Conservation (phyloP, 2,329 filamentous ascomycete species). For the Hysterium pulicare region DNA sequence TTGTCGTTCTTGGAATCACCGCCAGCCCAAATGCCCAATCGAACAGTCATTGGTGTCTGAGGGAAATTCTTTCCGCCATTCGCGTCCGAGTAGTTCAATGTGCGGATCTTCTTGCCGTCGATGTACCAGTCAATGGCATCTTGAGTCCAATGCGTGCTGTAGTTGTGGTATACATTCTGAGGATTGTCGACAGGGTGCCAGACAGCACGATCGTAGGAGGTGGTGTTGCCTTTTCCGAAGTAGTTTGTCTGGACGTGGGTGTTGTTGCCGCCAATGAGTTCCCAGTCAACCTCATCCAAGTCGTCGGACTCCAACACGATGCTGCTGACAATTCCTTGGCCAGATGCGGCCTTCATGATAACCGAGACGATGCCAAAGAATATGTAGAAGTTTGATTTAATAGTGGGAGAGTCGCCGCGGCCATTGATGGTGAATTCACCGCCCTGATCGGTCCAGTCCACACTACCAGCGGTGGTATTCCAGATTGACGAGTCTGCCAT, state of each 20-base stretch:
- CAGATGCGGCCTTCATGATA: slow-evolving; percentile 46
- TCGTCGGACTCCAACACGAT: slow-evolving; percentile 51
- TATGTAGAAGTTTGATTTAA: slow-evolving; percentile 60
- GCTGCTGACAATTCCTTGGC: slow-evolving; percentile 49
- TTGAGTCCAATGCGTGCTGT: slow-evolving; percentile 62
- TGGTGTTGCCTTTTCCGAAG: slow-evolving; percentile 54
- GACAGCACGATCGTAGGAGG: slow-evolving; percentile 48
- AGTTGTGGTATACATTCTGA: slow-evolving; percentile 39
- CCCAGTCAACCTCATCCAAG: slow-evolving; percentile 55
- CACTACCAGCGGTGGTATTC: slow-evolving; percentile 64
- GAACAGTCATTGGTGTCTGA: slow-evolving; percentile 69
- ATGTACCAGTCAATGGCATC: slow-evolving; percentile 63
- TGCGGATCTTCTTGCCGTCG: slow-evolving; percentile 60
- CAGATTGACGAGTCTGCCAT: slow-evolving; percentile 49
- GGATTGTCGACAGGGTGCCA: slow-evolving; percentile 29
- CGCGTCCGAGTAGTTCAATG: slow-evolving; percentile 58
- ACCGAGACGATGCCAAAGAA: slow-evolving; percentile 53
- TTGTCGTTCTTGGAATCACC: slow-evolving; percentile 46
- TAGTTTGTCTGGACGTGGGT: slow-evolving; percentile 50
- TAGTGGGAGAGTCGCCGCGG: slow-evolving; percentile 71
- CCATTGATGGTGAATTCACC: slow-evolving; percentile 69
- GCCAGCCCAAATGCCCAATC: slow-evolving; percentile 66
- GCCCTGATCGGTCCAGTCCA: slow-evolving; percentile 62
- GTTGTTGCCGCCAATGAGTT: slow-evolving; percentile 40
- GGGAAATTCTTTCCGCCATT: slow-evolving; percentile 60